Evolutionary conservation across 176 grass and related monocot species (phyloP).

Genomic region (Oropetium thomaeum): DNA sequence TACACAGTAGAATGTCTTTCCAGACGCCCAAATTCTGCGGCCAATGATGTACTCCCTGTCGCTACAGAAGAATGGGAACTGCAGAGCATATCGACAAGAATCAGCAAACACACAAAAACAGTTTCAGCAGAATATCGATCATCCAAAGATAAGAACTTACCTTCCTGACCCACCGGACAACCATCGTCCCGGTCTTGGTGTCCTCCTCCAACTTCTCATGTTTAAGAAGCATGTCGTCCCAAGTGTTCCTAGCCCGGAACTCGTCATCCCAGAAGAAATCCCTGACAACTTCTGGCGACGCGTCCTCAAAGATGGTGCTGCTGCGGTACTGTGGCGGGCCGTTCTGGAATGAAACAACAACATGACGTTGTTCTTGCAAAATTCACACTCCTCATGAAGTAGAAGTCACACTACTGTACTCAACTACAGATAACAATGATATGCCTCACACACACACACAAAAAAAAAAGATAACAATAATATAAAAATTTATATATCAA

Average conservation of each 20-base stretch:
- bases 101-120: background rate
- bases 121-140: background rate
- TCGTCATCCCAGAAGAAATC: slow-evolving; percentile 99
- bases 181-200: slow-evolving; percentile 62
- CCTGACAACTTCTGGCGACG: slow-evolving; percentile 59
- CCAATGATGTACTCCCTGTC: slow-evolving; percentile 90
- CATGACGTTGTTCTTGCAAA: background rate
- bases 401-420: background rate
- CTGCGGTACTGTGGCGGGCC: slow-evolving; percentile 77
- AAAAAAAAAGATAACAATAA: too few species aligned
- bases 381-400: background rate
- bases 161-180: slow-evolving; percentile 90
- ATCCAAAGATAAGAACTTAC: slow-evolving; percentile 24
- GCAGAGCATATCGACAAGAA: slow-evolving; percentile 15
- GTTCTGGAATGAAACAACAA: slow-evolving; percentile 44
- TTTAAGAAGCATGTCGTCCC: slow-evolving; percentile 93
- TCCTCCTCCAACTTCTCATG: slow-evolving; percentile 70
- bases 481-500: too few species aligned
- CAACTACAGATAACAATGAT: slow-evolving; percentile 1
- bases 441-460: too few species aligned
- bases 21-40: slow-evolving; percentile 82
- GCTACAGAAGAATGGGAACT: slow-evolving; percentile 99
- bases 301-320: slow-evolving; percentile 84
- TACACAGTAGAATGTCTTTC: slow-evolving; percentile 74
- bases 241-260: slow-evolving; percentile 72